Evolutionary conservation across 768 basidiomycete species (phyloP).

Genomic region (Chiua virens): DNA sequence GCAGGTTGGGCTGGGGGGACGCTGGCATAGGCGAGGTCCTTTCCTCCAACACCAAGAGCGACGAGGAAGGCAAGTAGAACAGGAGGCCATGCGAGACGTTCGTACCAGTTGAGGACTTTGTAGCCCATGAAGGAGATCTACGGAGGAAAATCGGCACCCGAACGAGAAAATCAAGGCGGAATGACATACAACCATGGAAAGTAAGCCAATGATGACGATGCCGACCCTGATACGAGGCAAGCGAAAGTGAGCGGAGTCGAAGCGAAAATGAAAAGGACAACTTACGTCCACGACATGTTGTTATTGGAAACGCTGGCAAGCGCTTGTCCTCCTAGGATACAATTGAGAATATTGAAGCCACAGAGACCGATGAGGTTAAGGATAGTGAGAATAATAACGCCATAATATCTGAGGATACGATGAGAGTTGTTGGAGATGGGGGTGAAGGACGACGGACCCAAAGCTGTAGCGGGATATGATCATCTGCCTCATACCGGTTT

Average conservation of each 20-base stretch:
- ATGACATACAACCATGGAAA: conserved; percentile 58
- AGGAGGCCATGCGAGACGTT: conserved; percentile 75
- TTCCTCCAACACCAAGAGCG: conserved; percentile 70
- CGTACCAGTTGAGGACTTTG: conserved; percentile 68
- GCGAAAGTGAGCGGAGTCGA: conserved; percentile 4
- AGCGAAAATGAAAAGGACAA: conserved; percentile 2
- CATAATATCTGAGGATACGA: conserved; percentile 46
- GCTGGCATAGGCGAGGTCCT: conserved; percentile 53
- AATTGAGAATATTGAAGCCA: conserved; percentile 66
- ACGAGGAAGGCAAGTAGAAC: conserved; percentile 72
- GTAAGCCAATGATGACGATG: conserved; percentile 71
- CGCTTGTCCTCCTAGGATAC: conserved; percentile 69
- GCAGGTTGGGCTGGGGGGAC: conserved; percentile 46
- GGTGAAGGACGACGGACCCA: conserved; percentile 45
- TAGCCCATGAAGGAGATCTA: conserved; percentile 69
- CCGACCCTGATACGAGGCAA: conserved; percentile 54
- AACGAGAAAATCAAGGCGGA: not conserved
- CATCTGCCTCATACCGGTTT: conserved; percentile 81
- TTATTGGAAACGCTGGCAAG: conserved; percentile 55
- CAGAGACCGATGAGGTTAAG: conserved; percentile 60
- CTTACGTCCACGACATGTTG: conserved; percentile 51
- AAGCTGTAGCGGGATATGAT: conserved; percentile 65
- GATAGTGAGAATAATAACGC: conserved; percentile 48
- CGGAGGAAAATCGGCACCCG: not conserved
- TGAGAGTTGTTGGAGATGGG: conserved; percentile 12